A percentile compares a stretch with the other conserved stretches of the same genome.
Evolutionary conservation across 2,329 filamentous ascomycete genomes (phyloP).

Genomic region (Xylariaceae sp.): DNA sequence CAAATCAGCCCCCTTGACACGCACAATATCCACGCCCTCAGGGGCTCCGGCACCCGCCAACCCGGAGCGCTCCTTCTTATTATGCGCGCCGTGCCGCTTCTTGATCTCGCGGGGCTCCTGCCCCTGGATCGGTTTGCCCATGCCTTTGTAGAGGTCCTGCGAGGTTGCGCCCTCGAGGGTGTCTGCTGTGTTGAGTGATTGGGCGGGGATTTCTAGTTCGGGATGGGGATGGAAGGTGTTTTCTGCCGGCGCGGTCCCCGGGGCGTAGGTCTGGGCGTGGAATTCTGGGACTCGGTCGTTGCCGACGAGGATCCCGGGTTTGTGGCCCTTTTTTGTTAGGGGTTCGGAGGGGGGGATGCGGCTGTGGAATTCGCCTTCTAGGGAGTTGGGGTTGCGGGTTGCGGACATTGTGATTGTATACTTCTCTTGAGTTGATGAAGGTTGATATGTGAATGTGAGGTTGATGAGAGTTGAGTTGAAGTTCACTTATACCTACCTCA

Average conservation of each 20-base stretch:
- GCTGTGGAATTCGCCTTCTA: constrained; percentile 54
- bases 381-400: constrained; percentile 44
- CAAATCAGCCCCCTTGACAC: constrained; percentile 30
- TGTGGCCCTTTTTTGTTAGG: constrained; percentile 52
- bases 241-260: constrained; percentile 56
- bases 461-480: neutral
- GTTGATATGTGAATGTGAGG: too few relatives aligned
- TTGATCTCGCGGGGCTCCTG: constrained; percentile 39
- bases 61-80: constrained; percentile 36
- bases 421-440: neutral
- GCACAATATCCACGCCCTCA: constrained; percentile 24
- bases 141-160: constrained; percentile 38
- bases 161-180: constrained; percentile 43
- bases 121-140: constrained; percentile 41
- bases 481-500: too few relatives aligned
- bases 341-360: constrained; percentile 48
- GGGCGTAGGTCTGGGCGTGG: constrained; percentile 52
- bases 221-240: constrained; percentile 39
- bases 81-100: constrained; percentile 31
- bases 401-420: constrained; percentile 23
- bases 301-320: constrained; percentile 55
- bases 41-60: constrained; percentile 38
- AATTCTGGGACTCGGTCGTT: constrained; percentile 59
- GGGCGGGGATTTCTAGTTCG: constrained; percentile 33
- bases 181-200: constrained; percentile 32